Conservation (phyloP, 78 protist genomes). For the Anaeramoeba ignava region DNA sequence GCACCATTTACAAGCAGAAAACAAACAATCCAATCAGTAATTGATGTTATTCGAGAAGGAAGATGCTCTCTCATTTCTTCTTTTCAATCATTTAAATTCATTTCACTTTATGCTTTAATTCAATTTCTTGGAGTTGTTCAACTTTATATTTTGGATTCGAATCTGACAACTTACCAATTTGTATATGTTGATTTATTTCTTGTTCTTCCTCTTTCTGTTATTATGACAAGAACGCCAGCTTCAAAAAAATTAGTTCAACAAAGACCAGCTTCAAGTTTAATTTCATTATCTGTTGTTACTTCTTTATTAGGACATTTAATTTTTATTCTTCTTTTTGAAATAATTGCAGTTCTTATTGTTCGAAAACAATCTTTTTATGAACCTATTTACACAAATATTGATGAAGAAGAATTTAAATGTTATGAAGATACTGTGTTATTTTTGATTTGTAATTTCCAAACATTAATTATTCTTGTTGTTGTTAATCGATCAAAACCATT, state of each 20-base stretch:
- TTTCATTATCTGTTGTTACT: slow-evolving; percentile 23
- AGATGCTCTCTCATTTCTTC: slow-evolving; percentile 50
- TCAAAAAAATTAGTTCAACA: neutral
- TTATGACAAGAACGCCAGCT: slow-evolving; percentile 57
- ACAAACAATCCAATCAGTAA: slow-evolving; percentile 27
- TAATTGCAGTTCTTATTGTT: neutral
- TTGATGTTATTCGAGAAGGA: slow-evolving; percentile 47
- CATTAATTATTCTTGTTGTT: too few species aligned
- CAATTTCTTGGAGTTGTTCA: slow-evolving; percentile 56
- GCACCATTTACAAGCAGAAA: slow-evolving; percentile 58
- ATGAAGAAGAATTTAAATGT: neutral
- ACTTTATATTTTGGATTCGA: slow-evolving; percentile 36
- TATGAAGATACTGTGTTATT: slow-evolving; percentile 11
- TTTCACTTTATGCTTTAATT: slow-evolving; percentile 41
- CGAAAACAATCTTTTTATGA: slow-evolving; percentile 21
- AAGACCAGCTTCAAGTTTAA: slow-evolving; percentile 38
- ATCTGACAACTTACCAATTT: slow-evolving; percentile 25
- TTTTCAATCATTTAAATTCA: slow-evolving; percentile 49
- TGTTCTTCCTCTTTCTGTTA: slow-evolving; percentile 50
- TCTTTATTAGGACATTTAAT: slow-evolving; percentile 31
- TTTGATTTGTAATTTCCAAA: neutral
- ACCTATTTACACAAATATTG: neutral
- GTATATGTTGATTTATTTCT: slow-evolving; percentile 47
- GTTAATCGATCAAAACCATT: too few species aligned
- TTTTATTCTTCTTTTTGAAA: neutral